Evolutionary conservation across 2,329 filamentous ascomycete species (phyloP), one percentile per base, ranked within the genome.

Genomic region (Exophiala lecanii-corni): DNA sequence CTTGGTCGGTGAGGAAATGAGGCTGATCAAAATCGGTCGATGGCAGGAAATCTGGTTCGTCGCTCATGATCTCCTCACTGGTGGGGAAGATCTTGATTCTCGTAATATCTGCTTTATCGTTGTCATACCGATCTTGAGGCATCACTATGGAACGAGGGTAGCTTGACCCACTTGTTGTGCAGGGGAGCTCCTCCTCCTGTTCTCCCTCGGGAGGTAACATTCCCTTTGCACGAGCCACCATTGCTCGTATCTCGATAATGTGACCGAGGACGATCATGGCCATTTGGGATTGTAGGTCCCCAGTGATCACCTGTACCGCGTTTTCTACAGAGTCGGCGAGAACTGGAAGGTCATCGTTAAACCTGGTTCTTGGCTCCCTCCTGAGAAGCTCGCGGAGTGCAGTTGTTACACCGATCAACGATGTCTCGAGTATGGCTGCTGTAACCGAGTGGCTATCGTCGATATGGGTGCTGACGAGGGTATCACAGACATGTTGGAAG

Each of bases 1-100:
- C 36, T 19, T n/a, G 4, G 31, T 20, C 36, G 21, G 21, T 15
- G 9, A 47, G 44, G 17, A 46, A 46, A 33, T 44, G 41, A 15
- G 36, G 41, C 15, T 45, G 21, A 15, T 41, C 28, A 2, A 15
- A 7, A 20, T 44, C 35, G 9, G 36, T 34, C 5, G 41, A 39
- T 16, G 45, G 45, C n/a, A 48, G 19, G 23, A 39, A 48, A 5
- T 42, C 39, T n/a, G 30, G 16, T 17, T 25, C 30, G 13, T 35
- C 31, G 4, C 65, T 70, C 28, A 58, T 41, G 43, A 78, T 26
- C 12, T 26, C 23, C 23, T 26, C 23, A 26, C 23, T 6, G 12
- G 23, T 26, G 6, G 23, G 23, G 12, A 26, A 26, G 12, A 26
- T 26, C 23, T 26, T 26, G 23, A 26, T 26, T 26, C 12, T 26